Evolutionary conservation across 768 basidiomycete species (phyloP).

Genomic region (Strobilomyces dryophilus): DNA sequence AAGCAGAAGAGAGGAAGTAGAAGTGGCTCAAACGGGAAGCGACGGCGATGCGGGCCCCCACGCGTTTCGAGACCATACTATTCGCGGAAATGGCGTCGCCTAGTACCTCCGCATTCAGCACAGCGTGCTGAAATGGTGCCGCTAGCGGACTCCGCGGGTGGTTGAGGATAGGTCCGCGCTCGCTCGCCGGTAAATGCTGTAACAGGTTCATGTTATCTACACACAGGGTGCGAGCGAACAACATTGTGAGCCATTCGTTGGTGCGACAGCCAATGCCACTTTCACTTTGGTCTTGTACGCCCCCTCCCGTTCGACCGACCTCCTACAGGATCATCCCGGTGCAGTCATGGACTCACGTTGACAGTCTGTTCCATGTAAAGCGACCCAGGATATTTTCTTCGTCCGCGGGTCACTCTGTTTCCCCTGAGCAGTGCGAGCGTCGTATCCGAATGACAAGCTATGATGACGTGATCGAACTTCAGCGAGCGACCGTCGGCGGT

Average conservation of each 20-base stretch:
- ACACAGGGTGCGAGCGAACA: constrained; percentile 15
- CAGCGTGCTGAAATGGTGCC: constrained; percentile 54
- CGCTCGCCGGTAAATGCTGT: constrained; percentile 56
- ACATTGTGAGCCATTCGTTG: background rate
- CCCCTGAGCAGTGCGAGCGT: constrained; percentile 39
- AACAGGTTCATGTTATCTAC: constrained; percentile 69
- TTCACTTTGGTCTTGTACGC: constrained; percentile 43
- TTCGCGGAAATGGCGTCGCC: constrained; percentile 3
- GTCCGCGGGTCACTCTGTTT: constrained; percentile 40
- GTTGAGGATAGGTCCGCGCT: constrained; percentile 59
- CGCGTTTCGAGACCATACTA: background rate
- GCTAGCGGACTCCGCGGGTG: constrained; percentile 49
- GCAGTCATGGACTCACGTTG: constrained; percentile 36
- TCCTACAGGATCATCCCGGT: background rate
- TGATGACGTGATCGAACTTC: constrained; percentile 64
- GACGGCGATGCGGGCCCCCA: background rate
- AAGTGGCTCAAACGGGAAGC: background rate
- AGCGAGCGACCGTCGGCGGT: constrained; percentile 43
- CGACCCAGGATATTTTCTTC: constrained; percentile 54
- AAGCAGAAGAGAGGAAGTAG: background rate
- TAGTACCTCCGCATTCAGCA: constrained; percentile 55
- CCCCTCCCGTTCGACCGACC: constrained; percentile 31
- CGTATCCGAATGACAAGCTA: constrained; percentile 71
- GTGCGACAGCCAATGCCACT: too few species aligned
- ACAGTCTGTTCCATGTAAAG: constrained; percentile 64